Evolutionary conservation across 1,284 basidiomycete species (phyloP), one percentile per base, ranked within the genome.

Genomic region (Tilletia walkeri): DNA sequence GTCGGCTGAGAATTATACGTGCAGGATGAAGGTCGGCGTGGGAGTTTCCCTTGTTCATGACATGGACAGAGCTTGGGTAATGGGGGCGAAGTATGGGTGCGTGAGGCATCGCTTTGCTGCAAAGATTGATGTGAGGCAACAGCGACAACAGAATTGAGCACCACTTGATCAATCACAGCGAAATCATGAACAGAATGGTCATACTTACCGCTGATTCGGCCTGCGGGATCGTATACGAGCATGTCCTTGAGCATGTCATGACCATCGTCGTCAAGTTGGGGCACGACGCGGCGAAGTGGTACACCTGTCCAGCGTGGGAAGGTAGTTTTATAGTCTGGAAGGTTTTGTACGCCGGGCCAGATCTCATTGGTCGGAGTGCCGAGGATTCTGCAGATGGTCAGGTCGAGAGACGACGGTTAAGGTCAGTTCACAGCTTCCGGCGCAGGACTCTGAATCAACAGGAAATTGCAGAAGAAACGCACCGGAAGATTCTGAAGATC

Each of bases 311-410:
- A 99, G 84, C 94, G 92, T 1, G 96, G 95, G 89, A 99, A 99
- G 18, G 94, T 91, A 3, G 92, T 85, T 86, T 99, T 99, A 88
- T 96, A 99, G 85, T 99, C 96, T 1, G 95, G 94, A 69, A 99
- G 85, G 69, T 88, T 86, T 77, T 89, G 89, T 47, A 99, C 91
- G 4, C 94, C 94, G 0, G 95, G 95, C 95, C 95, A 99, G 9
- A 86, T 86, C 47, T 92, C 89, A 80, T 98, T 95, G 78, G 89
- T 91, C 1, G 95, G 95, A n/a, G 96, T 99, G 24, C 95, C 95
- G 67, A 72, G 63, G n/a, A 72, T 80, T 18, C 69, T 70, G 30
- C 20, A 48, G 16, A 39, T 56, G 24, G 24, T 30, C 24, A 30
- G 24, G 24, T 30, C 1, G 24, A 30, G 24, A 24, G 45, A 5